A percentile compares a stretch with the other conserved stretches of the same genome.
Conservation (phyloP, 257 asterid genomes). For the Thymus quinquecostatus region DNA sequence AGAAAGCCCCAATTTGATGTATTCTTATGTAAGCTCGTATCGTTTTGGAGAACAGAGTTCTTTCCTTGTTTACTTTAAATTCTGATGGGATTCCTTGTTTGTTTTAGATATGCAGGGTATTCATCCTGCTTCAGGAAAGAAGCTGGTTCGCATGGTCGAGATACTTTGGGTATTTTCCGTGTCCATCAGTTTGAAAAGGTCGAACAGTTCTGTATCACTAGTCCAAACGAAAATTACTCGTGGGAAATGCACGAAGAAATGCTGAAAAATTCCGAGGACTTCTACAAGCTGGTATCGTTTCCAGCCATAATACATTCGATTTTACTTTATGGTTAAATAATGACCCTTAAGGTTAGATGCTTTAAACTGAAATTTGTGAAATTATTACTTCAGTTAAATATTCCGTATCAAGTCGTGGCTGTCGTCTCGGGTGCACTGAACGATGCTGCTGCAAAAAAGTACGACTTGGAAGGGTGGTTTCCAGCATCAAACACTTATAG, state of each 20-base stretch:
- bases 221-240: constrained; percentile 78
- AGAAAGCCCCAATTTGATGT: constrained; percentile 1
- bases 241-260: constrained; percentile 98
- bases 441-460: constrained; percentile 97
- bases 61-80: not conserved
- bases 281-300: constrained; percentile 66
- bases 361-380: not conserved
- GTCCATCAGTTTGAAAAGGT: constrained; percentile 95
- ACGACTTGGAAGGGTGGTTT: constrained; percentile 94
- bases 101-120: constrained; percentile 83
- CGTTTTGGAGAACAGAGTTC: not conserved
- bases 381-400: constrained; percentile 53
- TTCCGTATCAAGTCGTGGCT: constrained; percentile 81
- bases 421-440: constrained; percentile 93
- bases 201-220: constrained; percentile 89
- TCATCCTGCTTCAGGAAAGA: constrained; percentile 95
- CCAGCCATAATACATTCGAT: not conserved
- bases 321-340: not conserved
- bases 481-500: constrained; percentile 83
- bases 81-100: constrained; percentile 23
- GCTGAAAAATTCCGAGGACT: constrained; percentile 86
- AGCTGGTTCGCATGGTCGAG: constrained; percentile 98
- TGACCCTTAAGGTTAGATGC: not conserved
- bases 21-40: constrained; percentile 15
- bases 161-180: constrained; percentile 90